phyloP scores from a whole-genome alignment of 352 stramenopile species.

The Globisporangium lucens region DNA sequence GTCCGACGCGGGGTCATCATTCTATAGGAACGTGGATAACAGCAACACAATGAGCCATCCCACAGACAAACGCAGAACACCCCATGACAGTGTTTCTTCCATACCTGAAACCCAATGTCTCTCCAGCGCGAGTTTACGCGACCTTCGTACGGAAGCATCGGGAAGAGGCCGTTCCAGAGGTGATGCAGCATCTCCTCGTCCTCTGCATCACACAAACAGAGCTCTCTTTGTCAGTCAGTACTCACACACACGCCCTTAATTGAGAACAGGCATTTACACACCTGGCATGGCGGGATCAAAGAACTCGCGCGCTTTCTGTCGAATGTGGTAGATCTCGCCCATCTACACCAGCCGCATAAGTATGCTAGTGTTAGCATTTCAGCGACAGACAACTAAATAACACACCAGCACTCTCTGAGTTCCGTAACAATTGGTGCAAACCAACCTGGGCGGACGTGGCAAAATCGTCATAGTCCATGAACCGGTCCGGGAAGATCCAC shows the following conservation, averaged over 20 bases:
- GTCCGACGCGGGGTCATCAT: constrained; percentile 57
- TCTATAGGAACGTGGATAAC: constrained; percentile 23
- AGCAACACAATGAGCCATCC: background rate
- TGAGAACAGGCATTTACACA: background rate
- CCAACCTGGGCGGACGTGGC: constrained; percentile 45
- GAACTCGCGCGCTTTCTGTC: constrained; percentile 51
- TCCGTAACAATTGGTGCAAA: background rate
- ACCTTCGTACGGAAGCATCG: constrained; percentile 62
- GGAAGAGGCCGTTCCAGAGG: constrained; percentile 63
- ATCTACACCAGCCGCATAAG: constrained; percentile 22
- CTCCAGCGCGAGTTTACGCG: constrained; percentile 59
- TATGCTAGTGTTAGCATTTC: background rate
- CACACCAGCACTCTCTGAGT: background rate
- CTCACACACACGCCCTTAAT: background rate
- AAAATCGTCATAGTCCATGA: constrained; percentile 69
- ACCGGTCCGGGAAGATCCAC: constrained; percentile 52
- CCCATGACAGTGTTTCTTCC: background rate
- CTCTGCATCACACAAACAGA: constrained; percentile 22
- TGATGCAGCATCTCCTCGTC: constrained; percentile 61
- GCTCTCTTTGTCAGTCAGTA: background rate
- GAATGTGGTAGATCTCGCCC: constrained; percentile 58
- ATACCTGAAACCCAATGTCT: constrained; percentile 66
- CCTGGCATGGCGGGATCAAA: constrained; percentile 45
- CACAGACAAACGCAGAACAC: background rate
- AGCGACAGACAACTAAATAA: background rate